Base-by-base conservation (phyloP, 1,139 yeast species). In the Kurtzmaniella natalensis region DNA sequence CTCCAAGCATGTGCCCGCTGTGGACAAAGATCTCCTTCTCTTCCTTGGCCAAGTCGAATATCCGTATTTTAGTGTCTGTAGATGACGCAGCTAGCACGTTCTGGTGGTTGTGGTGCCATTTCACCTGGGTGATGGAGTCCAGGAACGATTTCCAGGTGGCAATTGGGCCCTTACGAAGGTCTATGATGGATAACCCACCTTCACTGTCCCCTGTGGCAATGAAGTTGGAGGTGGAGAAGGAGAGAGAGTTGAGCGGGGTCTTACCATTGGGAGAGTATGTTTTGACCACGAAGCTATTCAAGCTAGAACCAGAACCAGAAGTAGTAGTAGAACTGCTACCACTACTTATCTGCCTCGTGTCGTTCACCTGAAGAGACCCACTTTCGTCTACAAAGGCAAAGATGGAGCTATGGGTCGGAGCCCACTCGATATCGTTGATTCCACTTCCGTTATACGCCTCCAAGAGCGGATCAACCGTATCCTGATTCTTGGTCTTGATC, bases 1-100 rank as follows among this genome's bases (percentile, higher is more conserved):
- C 85, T 16, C 94, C 89, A 36, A 83, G 66, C 72, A 92, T 77
- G 54, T 92, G 99, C 0, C 98, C 98, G 9, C 83, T 86, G 55
- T 94, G 98, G 23, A 75, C 70, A 51, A 92, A 89, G 16, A 80
- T 39, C 30, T 80, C 58, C 36, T 68, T 74, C 44, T 32, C 37
- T 10, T 52, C 32, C 48, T 55, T 51, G 2, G 72, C 49, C 3
- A 78, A 56, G 50, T 87, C 89, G 80, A 87, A 84, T 2, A 92
- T 37, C 46, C 77, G 76, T 7, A 85, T 89, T 26, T 76, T 58
- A 5, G 78, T 72, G 54, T 89, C 97, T 1, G 66, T 69, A 0
- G 95, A 85, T 0, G 83, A 79, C 1, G 88, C 70, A 0, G 88
- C 95, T 13, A 92, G 49, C 1, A 87, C 58, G 3, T 78, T 65